A percentile compares a stretch with the other conserved stretches of the same genome.
Evolutionary conservation across 1,139 yeast species (phyloP).

Genomic region (Pichia sp.): DNA sequence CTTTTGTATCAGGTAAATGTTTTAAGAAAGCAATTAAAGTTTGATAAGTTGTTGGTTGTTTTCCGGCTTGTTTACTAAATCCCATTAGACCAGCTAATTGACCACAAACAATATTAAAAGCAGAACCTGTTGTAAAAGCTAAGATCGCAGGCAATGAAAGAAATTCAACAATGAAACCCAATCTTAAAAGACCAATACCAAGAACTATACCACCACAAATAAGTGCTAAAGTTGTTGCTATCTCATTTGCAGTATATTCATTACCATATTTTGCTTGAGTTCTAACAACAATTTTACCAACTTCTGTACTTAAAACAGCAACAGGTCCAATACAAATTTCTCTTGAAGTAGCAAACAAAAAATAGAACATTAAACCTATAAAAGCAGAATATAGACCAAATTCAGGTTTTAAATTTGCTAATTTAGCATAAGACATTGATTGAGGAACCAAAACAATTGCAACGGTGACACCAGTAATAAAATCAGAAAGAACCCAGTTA

Average conservation of each 20-base stretch:
- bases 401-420: conserved; percentile 76
- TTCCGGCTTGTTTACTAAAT: conserved; percentile 54
- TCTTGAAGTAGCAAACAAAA: conserved; percentile 89
- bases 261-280: conserved; percentile 42
- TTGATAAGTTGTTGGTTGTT: conserved; percentile 62
- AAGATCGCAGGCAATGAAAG: conserved; percentile 89
- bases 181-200: conserved; percentile 73
- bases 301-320: conserved; percentile 90
- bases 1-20: conserved; percentile 56
- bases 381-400: conserved; percentile 89
- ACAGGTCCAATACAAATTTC: conserved; percentile 97
- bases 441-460: conserved; percentile 93
- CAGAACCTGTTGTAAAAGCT: conserved; percentile 95
- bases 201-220: conserved; percentile 81
- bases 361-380: conserved; percentile 83
- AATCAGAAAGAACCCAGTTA: conserved; percentile 70
- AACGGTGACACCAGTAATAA: conserved; percentile 88
- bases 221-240: conserved; percentile 75
- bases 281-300: conserved; percentile 65
- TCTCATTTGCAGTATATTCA: conserved; percentile 49
- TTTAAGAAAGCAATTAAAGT: conserved; percentile 71
- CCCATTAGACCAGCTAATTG: conserved; percentile 90
- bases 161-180: conserved; percentile 84
- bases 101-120: conserved; percentile 72
- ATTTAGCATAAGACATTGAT: conserved; percentile 88